Percentiles rank a stretch among this genome's conserved stretches.
Conservation (phyloP, 176 grass and related monocot species). For the Hsuehochloa calcarea region DNA sequence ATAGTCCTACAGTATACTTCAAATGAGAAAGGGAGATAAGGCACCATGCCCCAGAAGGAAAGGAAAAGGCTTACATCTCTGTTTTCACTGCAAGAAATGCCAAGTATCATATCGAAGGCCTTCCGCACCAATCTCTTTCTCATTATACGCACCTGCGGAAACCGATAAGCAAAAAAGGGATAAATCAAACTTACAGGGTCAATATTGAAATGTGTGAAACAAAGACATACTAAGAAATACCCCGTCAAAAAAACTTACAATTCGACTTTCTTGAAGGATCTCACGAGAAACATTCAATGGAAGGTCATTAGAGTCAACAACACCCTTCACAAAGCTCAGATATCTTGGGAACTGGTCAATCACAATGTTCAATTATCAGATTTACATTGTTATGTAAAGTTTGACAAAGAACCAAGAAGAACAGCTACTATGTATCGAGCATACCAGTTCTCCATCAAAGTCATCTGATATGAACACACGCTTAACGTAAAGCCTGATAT, state of each 20-base stretch:
- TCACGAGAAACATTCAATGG: constrained; percentile 97
- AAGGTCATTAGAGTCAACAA: constrained; percentile 98
- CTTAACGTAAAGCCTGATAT: constrained; percentile 94
- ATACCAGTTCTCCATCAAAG: constrained; percentile 92
- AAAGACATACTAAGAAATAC: neutral
- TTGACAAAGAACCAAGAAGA: constrained; percentile 15
- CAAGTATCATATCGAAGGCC: constrained; percentile 97
- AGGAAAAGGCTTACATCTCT: constrained; percentile 67
- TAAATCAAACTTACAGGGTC: neutral
- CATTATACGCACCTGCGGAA: constrained; percentile 84
- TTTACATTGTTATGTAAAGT: neutral
- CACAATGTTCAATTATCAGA: constrained; percentile 8
- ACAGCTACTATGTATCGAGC: neutral
- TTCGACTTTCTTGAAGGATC: constrained; percentile 99
- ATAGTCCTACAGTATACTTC: constrained; percentile 63
- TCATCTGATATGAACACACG: constrained; percentile 98
- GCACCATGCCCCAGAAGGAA: neutral
- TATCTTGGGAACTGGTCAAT: constrained; percentile 89
- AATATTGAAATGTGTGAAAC: neutral
- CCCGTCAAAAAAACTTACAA: constrained; percentile 54
- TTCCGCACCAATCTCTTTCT: constrained; percentile 91
- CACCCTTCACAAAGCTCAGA: constrained; percentile 97
- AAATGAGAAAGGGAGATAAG: constrained; percentile 13
- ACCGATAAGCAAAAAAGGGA: neutral
- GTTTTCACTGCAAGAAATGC: constrained; percentile 93